Evolutionary conservation across 2,329 filamentous ascomycete species (phyloP).

Genomic region (Diaporthe sp.): DNA sequence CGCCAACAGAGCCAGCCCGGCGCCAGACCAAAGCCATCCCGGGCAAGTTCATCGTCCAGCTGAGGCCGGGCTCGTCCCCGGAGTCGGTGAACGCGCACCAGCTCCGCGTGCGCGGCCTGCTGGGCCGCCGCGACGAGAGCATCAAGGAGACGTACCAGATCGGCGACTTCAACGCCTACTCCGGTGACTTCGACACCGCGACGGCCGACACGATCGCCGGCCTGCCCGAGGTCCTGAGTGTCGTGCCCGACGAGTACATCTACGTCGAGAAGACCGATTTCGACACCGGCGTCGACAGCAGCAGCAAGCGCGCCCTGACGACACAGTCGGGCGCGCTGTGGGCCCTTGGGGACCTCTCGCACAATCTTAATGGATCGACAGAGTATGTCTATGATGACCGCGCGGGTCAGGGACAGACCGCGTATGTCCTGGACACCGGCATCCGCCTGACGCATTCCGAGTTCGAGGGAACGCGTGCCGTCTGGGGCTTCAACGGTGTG

Average conservation of each 20-base stretch:
- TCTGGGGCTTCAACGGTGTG: slow-evolving; percentile 15
- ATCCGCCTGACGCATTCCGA: background rate
- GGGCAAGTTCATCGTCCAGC: slow-evolving; percentile 17
- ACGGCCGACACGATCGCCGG: background rate
- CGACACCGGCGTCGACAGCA: background rate
- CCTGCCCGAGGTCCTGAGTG: slow-evolving; percentile 2
- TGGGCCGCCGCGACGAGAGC: slow-evolving; percentile 8
- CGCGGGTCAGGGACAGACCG: slow-evolving; percentile 16
- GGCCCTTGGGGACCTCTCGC: slow-evolving; percentile 6
- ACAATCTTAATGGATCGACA: slow-evolving; percentile 4
- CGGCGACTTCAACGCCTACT: slow-evolving; percentile 20
- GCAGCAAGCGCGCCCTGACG: background rate
- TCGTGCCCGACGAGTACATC: slow-evolving; percentile 12
- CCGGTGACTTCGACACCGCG: background rate
- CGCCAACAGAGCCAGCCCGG: background rate
- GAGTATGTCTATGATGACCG: slow-evolving; percentile 21
- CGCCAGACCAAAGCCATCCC: background rate
- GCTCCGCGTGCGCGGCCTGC: slow-evolving; percentile 6
- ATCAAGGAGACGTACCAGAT: slow-evolving; percentile 25
- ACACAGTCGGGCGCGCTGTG: slow-evolving; percentile 6
- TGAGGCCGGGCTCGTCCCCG: background rate
- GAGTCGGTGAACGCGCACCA: slow-evolving; percentile 6
- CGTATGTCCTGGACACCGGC: slow-evolving; percentile 4
- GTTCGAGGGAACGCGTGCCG: slow-evolving; percentile 2
- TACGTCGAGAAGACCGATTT: slow-evolving; percentile 20